These are phyloP conservation scores for Populus simonii DNA, from an alignment of 345 rosid species.

Conservation along the genomic window DNA sequence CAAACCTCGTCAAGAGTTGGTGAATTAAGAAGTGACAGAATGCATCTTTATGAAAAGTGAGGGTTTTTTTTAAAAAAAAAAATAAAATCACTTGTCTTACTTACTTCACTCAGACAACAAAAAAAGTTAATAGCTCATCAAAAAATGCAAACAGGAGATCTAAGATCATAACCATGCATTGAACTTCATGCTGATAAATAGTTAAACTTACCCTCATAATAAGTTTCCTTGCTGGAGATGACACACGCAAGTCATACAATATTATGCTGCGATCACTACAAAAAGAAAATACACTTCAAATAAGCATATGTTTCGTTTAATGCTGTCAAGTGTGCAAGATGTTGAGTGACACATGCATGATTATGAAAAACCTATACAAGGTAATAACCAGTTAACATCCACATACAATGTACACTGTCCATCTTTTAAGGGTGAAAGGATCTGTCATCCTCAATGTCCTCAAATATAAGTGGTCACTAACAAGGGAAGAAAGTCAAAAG, in stretches of 20 bases:
- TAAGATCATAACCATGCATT: background rate
- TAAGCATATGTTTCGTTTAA: background rate
- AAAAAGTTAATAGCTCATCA: background rate
- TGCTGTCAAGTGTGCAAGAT: background rate
- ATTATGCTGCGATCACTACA: constrained; percentile 75
- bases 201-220: constrained; percentile 66
- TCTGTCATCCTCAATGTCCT: background rate
- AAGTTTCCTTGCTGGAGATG: constrained; percentile 72
- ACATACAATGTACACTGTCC: background rate
- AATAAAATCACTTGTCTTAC: too few species aligned
- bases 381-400: background rate
- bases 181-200: background rate
- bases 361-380: background rate
- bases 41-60: too few species aligned
- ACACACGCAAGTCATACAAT: constrained; percentile 79
- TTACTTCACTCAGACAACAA: background rate
- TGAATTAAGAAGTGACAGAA: too few species aligned
- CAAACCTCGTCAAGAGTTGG: too few species aligned
- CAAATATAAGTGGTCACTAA: background rate
- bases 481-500: background rate
- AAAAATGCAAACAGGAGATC: background rate
- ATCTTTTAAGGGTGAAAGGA: background rate
- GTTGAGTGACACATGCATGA: background rate
- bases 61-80: too few species aligned
- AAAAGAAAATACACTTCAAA: constrained; percentile 11